Evolutionary conservation across 352 stramenopile genomes (phyloP), one percentile per base, ranked within the genome.

Genomic region (Phytophthora sp.): DNA sequence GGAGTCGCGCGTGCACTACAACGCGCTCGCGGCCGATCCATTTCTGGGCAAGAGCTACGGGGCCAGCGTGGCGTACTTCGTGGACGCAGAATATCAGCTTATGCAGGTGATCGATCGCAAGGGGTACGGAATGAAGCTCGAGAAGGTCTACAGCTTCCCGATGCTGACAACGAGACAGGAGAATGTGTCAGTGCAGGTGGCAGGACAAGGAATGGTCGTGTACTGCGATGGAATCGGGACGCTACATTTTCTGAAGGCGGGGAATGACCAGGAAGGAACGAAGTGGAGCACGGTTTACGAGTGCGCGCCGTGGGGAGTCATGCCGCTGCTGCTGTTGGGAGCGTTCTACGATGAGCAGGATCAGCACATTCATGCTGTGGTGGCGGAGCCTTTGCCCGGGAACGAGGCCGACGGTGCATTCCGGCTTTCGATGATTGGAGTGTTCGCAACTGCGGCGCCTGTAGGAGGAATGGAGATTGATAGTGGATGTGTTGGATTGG

Each of bases 1-100:
- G 87, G 77, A 93, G 30, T 72, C 83, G 11, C 83, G 85, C 18
- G 73, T 89, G 47, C 77, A 84, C 55, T 67, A 89, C 73, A 93
- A 95, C 62, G 76, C 71, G 6, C 70, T 95, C 31, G 59, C 68
- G 3, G 49, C 62, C 0, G 85, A 93, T 55, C 82, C 84, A 16
- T 92, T 92, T 58, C 57, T 77, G 39, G 73, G 74, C 46, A 67
- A 74, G 7, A 75, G 50, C 53, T 69, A 66, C 6, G 51, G 33
- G 11, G 65, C 66, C 7, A 79, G 56, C 53, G 76, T 90, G 15
- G 79, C 75, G 41, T 94, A 93, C 60, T 92, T 84, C 31, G 50
- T 95, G 26, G 74, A 88, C n/a, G 62, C 71, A 41, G 69, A 80
- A 30, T 89, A 80, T 57, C 75, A 86, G 26, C 50, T 95, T 21